Evolutionary conservation across 257 asterid species (phyloP).

Genomic region (Nicotiana undulata): DNA sequence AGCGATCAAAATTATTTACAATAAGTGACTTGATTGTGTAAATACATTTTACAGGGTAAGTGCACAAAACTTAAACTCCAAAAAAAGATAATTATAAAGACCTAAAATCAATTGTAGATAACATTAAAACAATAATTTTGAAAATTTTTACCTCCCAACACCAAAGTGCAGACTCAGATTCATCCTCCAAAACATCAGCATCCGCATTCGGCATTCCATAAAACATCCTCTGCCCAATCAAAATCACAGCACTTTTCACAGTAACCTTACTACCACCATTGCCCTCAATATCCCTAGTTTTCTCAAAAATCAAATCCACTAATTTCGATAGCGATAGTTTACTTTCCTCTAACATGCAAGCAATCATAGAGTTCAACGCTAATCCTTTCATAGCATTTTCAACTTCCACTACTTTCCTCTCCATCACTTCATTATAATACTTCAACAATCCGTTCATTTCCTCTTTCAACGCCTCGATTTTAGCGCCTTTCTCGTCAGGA

Average conservation of each 20-base stretch:
- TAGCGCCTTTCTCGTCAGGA: constrained; percentile 41
- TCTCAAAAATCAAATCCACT: constrained; percentile 53
- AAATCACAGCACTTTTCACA: constrained; percentile 66
- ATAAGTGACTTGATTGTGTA: too few relatives aligned
- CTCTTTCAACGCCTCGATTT: constrained; percentile 26
- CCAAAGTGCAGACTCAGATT: constrained; percentile 67
- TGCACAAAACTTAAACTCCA: too few relatives aligned
- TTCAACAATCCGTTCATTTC: constrained; percentile 50
- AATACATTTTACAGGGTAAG: too few relatives aligned
- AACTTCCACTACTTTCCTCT: constrained; percentile 24
- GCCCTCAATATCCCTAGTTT: constrained; percentile 20
- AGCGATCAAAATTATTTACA: neutral
- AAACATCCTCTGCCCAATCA: constrained; percentile 57
- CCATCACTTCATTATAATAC: constrained; percentile 31
- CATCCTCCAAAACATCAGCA: constrained; percentile 90
- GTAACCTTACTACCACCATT: constrained; percentile 39
- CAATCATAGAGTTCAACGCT: constrained; percentile 41
- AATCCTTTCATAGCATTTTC: constrained; percentile 10
- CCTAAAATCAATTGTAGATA: neutral
- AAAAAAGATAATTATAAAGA: neutral
- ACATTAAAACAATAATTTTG: neutral
- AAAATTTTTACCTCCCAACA: constrained; percentile 76
- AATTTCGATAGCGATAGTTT: constrained; percentile 62
- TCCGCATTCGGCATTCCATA: constrained; percentile 60
- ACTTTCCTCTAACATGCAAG: constrained; percentile 77